Evolutionary conservation across 2,329 filamentous ascomycete genomes (phyloP), one percentile per base, ranked within the genome.

Genomic region (Colletotrichum limetticola): DNA sequence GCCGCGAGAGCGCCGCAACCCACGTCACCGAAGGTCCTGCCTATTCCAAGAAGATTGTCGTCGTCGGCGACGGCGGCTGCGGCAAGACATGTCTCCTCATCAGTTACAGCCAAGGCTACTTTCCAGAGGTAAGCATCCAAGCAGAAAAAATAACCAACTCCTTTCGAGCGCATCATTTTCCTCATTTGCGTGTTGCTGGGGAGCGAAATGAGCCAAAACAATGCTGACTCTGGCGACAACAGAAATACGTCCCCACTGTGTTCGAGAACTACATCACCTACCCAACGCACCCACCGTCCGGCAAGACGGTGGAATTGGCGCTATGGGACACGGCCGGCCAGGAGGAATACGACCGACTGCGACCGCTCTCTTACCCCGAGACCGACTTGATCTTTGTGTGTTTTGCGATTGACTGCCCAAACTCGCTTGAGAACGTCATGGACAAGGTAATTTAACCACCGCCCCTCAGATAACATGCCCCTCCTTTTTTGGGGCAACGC

Each of bases 221-320:
- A 66, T 68, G 60, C 58, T 66, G 68, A 74, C 68, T 61, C n/a
- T 55, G 24, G 30, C 30, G 12, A 71, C 53, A 62, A 52, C 79
- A 99, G 97, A 98, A 98, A 98, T 99, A 99, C 80, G 97, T 99
- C 53, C 97, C 97, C 4, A 99, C 97, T 2, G 97, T 99, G 65
- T 99, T 99, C 83, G 97, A 99, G 82, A 99, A 99, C 87, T 99
- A 99, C 90, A 98, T 99, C 85, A 98, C 97, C 67, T 96, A 98
- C 83, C 97, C 96, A 70, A 93, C 92, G 73, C 97, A 99, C 85
- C 91, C 92, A 76, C 91, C 92, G 57, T 94, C 93, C 14, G 95
- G 96, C 80, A 98, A 98, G 89, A 95, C 93, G 71, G 95, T 99
- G 77, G 97, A 99, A 86, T 91, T 99, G 74, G 97, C 97, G 53